Percentiles rank a stretch among this genome's conserved stretches.
Evolutionary conservation across 1,284 basidiomycete species (phyloP).

Genomic region (Fomitopsis schrenkii): DNA sequence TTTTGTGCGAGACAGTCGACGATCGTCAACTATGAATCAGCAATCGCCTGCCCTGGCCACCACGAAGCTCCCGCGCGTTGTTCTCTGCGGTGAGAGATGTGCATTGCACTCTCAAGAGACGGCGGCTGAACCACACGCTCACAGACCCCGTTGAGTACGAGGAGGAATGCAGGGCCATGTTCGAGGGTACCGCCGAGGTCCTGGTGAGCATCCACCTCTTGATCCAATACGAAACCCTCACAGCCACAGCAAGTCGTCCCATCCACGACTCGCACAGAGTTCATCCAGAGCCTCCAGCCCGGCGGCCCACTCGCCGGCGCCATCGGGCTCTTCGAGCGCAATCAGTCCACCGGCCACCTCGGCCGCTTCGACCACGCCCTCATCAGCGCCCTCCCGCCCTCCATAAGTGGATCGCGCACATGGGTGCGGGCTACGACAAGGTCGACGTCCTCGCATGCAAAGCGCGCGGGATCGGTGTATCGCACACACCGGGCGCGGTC

Average conservation of each 20-base stretch:
- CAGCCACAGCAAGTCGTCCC: slow-evolving; percentile 33
- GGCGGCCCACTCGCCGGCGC: slow-evolving; percentile 73
- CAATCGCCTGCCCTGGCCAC: too few species aligned
- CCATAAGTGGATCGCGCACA: slow-evolving; percentile 87
- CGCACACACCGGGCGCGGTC: slow-evolving; percentile 88
- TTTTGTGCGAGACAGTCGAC: too few species aligned
- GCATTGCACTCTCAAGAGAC: background rate
- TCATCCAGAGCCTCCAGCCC: slow-evolving; percentile 60
- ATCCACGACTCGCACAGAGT: slow-evolving; percentile 63
- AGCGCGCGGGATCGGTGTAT: slow-evolving; percentile 75
- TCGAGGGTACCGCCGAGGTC: slow-evolving; percentile 68
- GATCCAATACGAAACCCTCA: too few species aligned
- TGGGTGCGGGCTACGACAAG: slow-evolving; percentile 90
- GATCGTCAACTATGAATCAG: too few species aligned
- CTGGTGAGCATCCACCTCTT: slow-evolving; percentile 49
- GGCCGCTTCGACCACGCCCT: slow-evolving; percentile 82
- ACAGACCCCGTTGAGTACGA: background rate
- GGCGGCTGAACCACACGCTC: background rate
- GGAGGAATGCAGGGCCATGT: slow-evolving; percentile 56
- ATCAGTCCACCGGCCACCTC: slow-evolving; percentile 58
- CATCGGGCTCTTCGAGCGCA: slow-evolving; percentile 80
- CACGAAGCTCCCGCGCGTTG: too few species aligned
- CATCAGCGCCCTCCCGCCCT: slow-evolving; percentile 59
- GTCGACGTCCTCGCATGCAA: slow-evolving; percentile 78
- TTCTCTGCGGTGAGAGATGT: too few species aligned